Evolutionary conservation across 306 rosid genomes (phyloP).

Genomic region (Quercus alba): DNA sequence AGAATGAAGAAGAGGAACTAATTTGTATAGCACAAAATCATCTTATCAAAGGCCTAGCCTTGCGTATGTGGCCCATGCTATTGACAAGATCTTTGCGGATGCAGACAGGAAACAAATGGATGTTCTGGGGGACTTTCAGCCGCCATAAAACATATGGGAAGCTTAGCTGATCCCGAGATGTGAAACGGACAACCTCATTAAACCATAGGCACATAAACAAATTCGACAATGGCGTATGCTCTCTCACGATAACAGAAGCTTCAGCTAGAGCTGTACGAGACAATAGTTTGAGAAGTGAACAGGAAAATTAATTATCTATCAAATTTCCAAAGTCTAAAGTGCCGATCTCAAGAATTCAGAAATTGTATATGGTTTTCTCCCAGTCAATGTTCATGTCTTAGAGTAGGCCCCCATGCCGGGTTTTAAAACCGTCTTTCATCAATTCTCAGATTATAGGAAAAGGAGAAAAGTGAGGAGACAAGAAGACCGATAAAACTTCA

Average conservation of each 20-base stretch:
- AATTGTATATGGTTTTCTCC: not conserved
- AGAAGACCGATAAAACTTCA: no score
- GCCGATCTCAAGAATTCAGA: not conserved
- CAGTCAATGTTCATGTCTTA: not conserved
- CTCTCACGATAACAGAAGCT: slow-evolving; percentile 86
- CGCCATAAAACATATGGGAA: slow-evolving; percentile 92
- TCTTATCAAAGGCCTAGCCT: slow-evolving; percentile 74
- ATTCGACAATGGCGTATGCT: slow-evolving; percentile 66
- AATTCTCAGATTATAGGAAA: not conserved
- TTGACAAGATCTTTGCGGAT: slow-evolving; percentile 96
- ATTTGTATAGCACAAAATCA: slow-evolving; percentile 15
- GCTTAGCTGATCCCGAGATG: slow-evolving; percentile 95
- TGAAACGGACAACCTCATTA: slow-evolving; percentile 88
- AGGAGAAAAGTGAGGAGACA: no score
- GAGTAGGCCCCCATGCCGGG: not conserved
- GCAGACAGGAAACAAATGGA: slow-evolving; percentile 86
- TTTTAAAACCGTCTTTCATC: not conserved
- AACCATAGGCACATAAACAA: slow-evolving; percentile 90
- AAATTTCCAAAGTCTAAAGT: slow-evolving; percentile 6
- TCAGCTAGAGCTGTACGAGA: slow-evolving; percentile 73
- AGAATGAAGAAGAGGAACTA: not conserved
- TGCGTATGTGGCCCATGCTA: slow-evolving; percentile 93
- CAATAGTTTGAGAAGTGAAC: slow-evolving; percentile 10
- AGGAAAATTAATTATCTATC: not conserved
- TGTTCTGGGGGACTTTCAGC: slow-evolving; percentile 55